Evolutionary conservation across 2,329 filamentous ascomycete genomes (phyloP).

Genomic region (Aspergillus hiratsukae): DNA sequence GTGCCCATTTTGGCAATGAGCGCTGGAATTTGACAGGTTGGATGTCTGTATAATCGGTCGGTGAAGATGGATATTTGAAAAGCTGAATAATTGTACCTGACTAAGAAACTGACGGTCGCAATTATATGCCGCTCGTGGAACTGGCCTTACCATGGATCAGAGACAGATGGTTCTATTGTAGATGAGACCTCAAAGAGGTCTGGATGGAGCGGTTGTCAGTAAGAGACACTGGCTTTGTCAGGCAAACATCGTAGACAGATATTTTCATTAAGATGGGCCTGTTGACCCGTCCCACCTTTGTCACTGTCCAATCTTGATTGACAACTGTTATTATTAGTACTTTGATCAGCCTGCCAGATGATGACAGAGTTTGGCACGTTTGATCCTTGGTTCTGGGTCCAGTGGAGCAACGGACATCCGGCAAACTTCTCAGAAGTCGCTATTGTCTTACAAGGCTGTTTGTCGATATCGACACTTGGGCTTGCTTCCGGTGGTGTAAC

Average conservation of each 20-base stretch:
- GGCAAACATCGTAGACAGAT: neutral
- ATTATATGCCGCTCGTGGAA: neutral
- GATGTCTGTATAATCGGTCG: neutral
- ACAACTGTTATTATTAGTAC: neutral
- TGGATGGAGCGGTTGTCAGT: neutral
- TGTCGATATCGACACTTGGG: too few relatives aligned
- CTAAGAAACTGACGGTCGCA: neutral
- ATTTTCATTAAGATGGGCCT: neutral
- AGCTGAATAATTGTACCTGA: neutral
- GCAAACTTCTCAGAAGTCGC: too few relatives aligned
- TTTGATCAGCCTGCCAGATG: neutral
- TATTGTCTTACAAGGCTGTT: too few relatives aligned
- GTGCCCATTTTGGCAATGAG: neutral
- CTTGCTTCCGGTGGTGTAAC: too few relatives aligned
- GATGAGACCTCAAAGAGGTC: neutral
- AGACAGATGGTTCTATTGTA: neutral
- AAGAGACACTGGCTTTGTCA: neutral
- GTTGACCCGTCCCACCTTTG: neutral
- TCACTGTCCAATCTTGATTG: neutral
- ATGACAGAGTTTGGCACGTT: neutral
- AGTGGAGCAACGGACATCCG: neutral
- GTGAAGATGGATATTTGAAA: neutral
- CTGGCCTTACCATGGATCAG: neutral
- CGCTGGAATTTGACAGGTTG: neutral
- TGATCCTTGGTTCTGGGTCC: neutral